Base-by-base conservation (phyloP, 345 rosid genomes). In the Citrus reticulata region DNA sequence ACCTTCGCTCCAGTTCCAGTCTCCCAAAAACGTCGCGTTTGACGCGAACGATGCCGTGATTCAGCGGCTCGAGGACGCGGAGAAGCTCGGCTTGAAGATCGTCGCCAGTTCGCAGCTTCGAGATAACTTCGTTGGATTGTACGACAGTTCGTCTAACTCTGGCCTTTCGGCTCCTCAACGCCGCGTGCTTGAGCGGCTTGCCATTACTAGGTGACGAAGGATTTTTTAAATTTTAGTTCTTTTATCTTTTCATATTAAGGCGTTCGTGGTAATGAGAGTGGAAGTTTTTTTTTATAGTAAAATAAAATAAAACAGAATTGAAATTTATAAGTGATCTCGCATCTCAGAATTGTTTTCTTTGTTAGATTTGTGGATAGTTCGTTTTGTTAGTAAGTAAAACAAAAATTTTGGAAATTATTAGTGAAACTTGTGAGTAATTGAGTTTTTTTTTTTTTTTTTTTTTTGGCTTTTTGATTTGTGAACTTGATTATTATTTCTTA, bases 41-140 rank as follows among this genome's bases (percentile, higher is more conserved):
- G 80, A 34, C 68, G 35, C 88, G 32, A 72, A 42, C 5, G 87
- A 89, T 34, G 77, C 55, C 7, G 84, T 77, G 59, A 86, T 92
- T 83, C 93, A 86, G 72, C 83, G 77, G 37, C 70, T 83, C 5
- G 94, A 88, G 37, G 90, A 83, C 6, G 91, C 89, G 4, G 86
- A 87, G 79, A 83, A 84, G 78, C 82, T 93, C 22, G 83, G 74
- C 9, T 76, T 90, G 81, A 89, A 84, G 78, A 86, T 91, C 70
- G 69, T 85, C 9, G 93, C 92, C 1, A 79, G 83, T 58, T 85
- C 90, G 83, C 88, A 83, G 77, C 92, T 92, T 39, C 80, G 93
- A 35, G 93, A 88, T 69, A 85, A 85, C 85, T 93, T 87, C 77
- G 86, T 87, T 24, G 95, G 96, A 71, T 85, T 93, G 70, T 89